Evolutionary conservation across 2,329 filamentous ascomycete species (phyloP).

Genomic region (Mollisia scopiformis): DNA sequence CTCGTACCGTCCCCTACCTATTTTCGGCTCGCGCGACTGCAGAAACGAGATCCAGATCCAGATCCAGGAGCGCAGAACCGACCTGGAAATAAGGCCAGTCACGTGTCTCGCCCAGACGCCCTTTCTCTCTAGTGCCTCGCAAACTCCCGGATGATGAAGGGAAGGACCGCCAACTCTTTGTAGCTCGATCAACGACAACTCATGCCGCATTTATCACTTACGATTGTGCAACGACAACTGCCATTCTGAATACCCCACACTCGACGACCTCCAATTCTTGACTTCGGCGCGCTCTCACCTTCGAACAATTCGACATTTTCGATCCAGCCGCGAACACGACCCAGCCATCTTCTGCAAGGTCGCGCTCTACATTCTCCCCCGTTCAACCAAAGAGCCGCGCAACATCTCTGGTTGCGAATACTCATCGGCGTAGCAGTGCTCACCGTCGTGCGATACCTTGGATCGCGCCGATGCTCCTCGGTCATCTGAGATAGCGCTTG

Average conservation of each 20-base stretch:
- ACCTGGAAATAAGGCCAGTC: neutral
- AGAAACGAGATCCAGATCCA: no score
- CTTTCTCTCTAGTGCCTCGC: neutral
- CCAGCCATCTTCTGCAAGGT: constrained; percentile 33
- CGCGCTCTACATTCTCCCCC: constrained; percentile 32
- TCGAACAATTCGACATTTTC: neutral
- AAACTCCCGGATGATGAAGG: neutral
- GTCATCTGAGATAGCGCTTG: constrained; percentile 33
- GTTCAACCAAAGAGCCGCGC: constrained; percentile 21
- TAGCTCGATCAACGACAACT: constrained; percentile 4
- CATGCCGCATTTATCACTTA: neutral
- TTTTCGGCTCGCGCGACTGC: no score
- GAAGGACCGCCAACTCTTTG: neutral
- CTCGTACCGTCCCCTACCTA: no score
- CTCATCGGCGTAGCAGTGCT: neutral
- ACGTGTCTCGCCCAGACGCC: neutral
- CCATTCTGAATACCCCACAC: neutral
- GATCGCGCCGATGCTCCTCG: constrained; percentile 34
- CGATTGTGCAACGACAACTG: constrained; percentile 3
- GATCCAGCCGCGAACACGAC: constrained; percentile 8
- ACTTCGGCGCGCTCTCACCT: neutral
- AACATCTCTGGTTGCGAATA: constrained; percentile 1
- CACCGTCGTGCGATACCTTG: constrained; percentile 6
- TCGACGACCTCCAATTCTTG: neutral
- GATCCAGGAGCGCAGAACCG: neutral